Evolutionary conservation across 1,139 yeast species (phyloP), one percentile per base, ranked within the genome.

Genomic region (Candida sp.): DNA sequence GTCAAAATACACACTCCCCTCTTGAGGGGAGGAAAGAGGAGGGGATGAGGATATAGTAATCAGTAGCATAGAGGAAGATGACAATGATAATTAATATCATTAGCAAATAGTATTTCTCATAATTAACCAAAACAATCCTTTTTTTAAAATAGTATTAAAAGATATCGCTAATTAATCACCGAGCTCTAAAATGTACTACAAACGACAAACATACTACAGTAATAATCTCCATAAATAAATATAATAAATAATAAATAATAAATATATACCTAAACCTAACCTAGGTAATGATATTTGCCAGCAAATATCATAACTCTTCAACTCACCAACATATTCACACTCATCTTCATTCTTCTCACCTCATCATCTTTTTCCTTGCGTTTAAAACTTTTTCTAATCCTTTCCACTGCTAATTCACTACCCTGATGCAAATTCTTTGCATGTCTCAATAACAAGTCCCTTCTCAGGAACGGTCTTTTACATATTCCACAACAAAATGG

Each of bases 361-460:
- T 64, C 69, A 39, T 65, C 55, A 21, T 62, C 68, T 43, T 54
- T 41, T 23, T 53, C 59, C 33, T 51, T 52, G 21, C 64, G 53
- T 43, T 62, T 64, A 47, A 64, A 63, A 61, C 62, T 66, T 52
- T 71, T 73, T 43, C 79, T 58, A 43, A 73, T 68, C 43, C 79
- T 61, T 46, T 68, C 64, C n/a, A 73, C 75, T 4, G 77, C 75
- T 50, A 63, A 49, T 53, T 73, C 67, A 49, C 81, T 79, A 5
- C 83, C 84, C 21, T 95, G 83, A 60, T 93, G 99, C 32, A 93
- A 75, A 60, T 93, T 93, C 62, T 90, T 97, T 53, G 95, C 96
- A 67, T 93, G 99, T 45, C 99, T 77, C 45, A 93, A 73, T 27
- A 93, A 83, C 58, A 93, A 77, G 62, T 93, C 99, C 48, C 98